Evolutionary conservation across 73 alveolate genomes (phyloP), one percentile per base, ranked within the genome.

Genomic region (Chromera velia): DNA sequence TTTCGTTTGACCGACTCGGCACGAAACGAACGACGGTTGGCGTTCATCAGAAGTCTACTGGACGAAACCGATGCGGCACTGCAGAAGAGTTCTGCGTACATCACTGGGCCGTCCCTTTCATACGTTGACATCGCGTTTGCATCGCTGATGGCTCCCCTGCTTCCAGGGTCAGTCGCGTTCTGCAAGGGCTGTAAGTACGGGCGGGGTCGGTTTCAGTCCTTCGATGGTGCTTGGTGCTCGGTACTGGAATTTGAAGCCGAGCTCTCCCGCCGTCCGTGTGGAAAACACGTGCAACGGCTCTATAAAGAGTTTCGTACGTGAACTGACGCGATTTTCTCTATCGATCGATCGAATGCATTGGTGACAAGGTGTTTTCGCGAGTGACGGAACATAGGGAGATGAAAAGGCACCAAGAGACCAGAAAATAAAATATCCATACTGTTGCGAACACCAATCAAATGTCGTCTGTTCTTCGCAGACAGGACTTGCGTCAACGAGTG

Each of bases 211-310:
- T 74, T 74, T 28, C 24, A 33, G 26, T 74, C 81, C 1, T 74
- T 74, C 40, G 17, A 74, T 31, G 81, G 81, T 0, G 81, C 81
- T 33, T 74, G 81, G 81, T 73, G 73, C 18, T 33, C 40, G 65
- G 73, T 73, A 0, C 81, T 74, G 22, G 81, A 74, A 29, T 74
- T 74, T 62, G 81, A 74, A 34, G 73, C 29, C 34, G n/a, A 27
- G 17, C 81, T 74, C 28, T 28, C n/a, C 29, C 31, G 62, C 40
- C 45, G 81, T 7, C 81, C 81, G 1, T 74, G 81, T 32, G 81
- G 66, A 24, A 74, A 74, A 34, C 70, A 45, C 33, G 72, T 24
- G 22, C 48, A 55, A 27, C 0, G 28, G 22, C 81, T 74, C 67
- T 74, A 74, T 24, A 65, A 55, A 34, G 64, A 31, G 4, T 24